These are phyloP conservation scores for cucumber (Cucumis sativus) DNA, from an alignment of 306 rosid genomes.

Conservation along the genomic window DNA sequence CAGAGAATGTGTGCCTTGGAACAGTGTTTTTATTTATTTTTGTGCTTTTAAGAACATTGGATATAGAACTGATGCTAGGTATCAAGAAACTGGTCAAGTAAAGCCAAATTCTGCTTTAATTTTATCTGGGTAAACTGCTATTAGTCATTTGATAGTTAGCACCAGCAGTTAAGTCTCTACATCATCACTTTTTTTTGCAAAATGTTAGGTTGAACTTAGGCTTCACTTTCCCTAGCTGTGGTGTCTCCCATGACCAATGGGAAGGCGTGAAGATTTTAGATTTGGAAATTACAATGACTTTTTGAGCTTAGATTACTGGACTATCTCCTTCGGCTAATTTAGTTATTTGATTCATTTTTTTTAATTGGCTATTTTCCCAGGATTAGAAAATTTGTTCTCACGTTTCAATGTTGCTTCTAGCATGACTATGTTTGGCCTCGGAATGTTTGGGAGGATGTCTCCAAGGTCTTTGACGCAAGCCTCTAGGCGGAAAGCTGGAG, in stretches of 20 bases:
- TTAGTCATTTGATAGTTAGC: not conserved
- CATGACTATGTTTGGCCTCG: not conserved
- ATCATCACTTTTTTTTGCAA: not conserved
- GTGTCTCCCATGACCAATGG: not conserved
- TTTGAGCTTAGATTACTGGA: not conserved
- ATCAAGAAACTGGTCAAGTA: not conserved
- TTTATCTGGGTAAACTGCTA: not conserved
- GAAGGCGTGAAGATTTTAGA: not conserved
- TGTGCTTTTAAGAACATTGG: not conserved
- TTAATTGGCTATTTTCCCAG: not conserved
- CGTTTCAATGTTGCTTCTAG: not conserved
- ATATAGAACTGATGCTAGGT: not conserved
- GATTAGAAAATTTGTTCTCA: not conserved
- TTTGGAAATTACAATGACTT: not conserved
- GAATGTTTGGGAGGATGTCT: not conserved
- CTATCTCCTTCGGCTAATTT: not conserved
- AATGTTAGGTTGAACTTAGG: not conserved
- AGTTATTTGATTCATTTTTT: not conserved
- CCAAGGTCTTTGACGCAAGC: not conserved
- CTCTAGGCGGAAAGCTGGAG: not conserved
- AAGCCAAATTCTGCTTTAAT: not conserved
- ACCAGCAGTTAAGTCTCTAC: not conserved
- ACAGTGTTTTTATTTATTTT: no score
- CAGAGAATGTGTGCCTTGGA: no score
- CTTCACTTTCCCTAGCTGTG: not conserved